Percentiles rank a stretch among this genome's conserved stretches.
Evolutionary conservation across 257 asterid genomes (phyloP).

Genomic region (Penstemon newberryi): DNA sequence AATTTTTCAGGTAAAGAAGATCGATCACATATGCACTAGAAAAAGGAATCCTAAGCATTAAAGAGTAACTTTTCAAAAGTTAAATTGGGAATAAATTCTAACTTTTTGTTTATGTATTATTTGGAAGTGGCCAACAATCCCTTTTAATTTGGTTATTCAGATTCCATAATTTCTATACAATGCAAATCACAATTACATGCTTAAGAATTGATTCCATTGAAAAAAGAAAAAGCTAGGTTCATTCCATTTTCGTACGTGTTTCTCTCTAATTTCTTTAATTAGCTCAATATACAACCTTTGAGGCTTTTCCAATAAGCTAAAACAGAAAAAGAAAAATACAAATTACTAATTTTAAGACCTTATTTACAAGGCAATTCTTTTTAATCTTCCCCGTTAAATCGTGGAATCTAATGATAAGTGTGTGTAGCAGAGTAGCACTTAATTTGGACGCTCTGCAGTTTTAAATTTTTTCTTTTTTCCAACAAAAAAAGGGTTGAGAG

Average conservation of each 20-base stretch:
- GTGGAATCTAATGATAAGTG: background rate
- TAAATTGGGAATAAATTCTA: slow-evolving; percentile 44
- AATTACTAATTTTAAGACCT: background rate
- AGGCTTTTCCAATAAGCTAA: background rate
- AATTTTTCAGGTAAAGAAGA: slow-evolving; percentile 19
- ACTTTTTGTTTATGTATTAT: slow-evolving; percentile 21
- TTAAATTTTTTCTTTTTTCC: background rate
- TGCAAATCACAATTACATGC: background rate
- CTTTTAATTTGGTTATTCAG: slow-evolving; percentile 9
- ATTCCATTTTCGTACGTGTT: slow-evolving; percentile 29
- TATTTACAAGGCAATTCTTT: background rate
- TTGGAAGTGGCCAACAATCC: slow-evolving; percentile 24
- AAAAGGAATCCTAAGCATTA: slow-evolving; percentile 48
- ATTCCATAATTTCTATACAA: slow-evolving; percentile 29
- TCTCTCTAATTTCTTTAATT: slow-evolving; percentile 27
- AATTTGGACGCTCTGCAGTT: too few species aligned
- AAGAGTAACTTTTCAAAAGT: slow-evolving; percentile 29
- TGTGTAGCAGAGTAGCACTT: background rate
- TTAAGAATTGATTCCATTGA: too few species aligned
- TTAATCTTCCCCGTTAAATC: background rate
- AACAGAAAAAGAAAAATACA: background rate
- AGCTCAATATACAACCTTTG: background rate
- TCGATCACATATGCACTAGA: slow-evolving; percentile 24
- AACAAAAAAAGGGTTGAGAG: slow-evolving; percentile 13
- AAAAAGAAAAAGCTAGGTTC: background rate